Base-by-base conservation (phyloP, 2,329 filamentous ascomycete genomes). In the Colletotrichum falcatum region DNA sequence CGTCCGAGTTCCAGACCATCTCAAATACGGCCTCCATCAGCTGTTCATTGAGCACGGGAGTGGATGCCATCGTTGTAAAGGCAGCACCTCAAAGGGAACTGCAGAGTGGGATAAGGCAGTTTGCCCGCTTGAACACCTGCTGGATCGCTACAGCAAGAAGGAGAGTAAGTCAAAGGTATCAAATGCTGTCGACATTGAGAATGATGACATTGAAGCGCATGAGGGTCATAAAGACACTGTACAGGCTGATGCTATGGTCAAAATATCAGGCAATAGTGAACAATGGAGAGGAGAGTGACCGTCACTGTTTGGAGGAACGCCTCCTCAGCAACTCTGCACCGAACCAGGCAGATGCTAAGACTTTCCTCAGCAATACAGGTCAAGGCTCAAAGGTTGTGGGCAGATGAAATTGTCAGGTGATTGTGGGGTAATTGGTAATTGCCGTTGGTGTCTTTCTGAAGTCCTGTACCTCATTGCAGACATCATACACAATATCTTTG, bases 51-150 rank as follows among this genome's bases (percentile, higher is more conserved):
- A 81, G 11, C 87, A 89, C 69, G 87, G 87, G 0, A 82, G 86
- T 72, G 78, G 76, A 1, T 89, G 87, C 66, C 78, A 77, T 39
- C 80, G 83, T 54, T 88, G 87, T 74, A 81, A 79, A 66, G 79
- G 80, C 61, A 78, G 74, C 33, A 93, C 91, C 0, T 86, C 87
- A 0, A 83, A 87, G 73, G 86, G 85, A 1, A 91, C 87, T 60
- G 85, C 85, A 33, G 87, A 86, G 0, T 94, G 92, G 90, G 83
- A 89, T 4, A 81, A 89, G 20, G 87, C 77, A 1, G 74, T 77
- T 8, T 84, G 83, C 61, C 82, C 81, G 2, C 75, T 85, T 1
- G 83, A 85, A 70, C 75, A 80, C n/a, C 77, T 85, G 7, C 74
- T 85, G 20, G 74, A 79, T 51, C 79, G 72, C 7, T 69, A 69